Evolutionary conservation across 129 eudicot species (phyloP).

Genomic region (Flaveria trinervia): DNA sequence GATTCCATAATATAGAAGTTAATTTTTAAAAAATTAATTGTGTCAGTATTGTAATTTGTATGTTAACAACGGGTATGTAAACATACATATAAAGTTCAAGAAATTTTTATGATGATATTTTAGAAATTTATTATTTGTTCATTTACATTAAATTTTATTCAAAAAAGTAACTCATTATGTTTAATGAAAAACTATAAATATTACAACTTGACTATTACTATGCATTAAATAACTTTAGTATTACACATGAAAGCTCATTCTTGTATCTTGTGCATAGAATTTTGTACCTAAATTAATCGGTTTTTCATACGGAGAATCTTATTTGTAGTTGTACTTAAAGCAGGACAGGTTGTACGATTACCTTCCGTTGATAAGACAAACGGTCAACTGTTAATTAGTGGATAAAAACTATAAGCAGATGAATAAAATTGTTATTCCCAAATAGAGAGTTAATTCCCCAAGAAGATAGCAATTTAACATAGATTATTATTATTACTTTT

Average conservation of each 20-base stretch:
- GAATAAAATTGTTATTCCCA: too few species aligned
- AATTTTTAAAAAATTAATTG: too few species aligned
- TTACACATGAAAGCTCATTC: background rate
- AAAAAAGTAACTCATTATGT: background rate
- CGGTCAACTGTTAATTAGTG: constrained; percentile 19
- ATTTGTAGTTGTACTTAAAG: constrained; percentile 1
- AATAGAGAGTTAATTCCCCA: too few species aligned
- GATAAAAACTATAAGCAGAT: too few species aligned
- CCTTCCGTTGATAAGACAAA: background rate
- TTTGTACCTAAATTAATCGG: constrained; percentile 12
- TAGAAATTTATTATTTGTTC: constrained; percentile 10
- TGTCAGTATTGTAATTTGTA: too few species aligned
- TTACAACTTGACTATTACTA: background rate
- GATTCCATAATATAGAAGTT: too few species aligned
- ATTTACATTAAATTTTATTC: constrained; percentile 3
- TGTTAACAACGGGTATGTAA: background rate
- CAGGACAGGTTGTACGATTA: background rate
- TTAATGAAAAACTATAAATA: background rate
- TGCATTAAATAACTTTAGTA: background rate
- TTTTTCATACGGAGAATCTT: background rate
- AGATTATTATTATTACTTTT: too few species aligned
- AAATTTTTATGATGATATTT: background rate
- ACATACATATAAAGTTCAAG: background rate
- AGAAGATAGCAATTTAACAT: too few species aligned
- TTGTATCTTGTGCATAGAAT: constrained; percentile 21